Base-by-base conservation (phyloP, 2,329 filamentous ascomycete genomes). In the Epichloe scottii region DNA sequence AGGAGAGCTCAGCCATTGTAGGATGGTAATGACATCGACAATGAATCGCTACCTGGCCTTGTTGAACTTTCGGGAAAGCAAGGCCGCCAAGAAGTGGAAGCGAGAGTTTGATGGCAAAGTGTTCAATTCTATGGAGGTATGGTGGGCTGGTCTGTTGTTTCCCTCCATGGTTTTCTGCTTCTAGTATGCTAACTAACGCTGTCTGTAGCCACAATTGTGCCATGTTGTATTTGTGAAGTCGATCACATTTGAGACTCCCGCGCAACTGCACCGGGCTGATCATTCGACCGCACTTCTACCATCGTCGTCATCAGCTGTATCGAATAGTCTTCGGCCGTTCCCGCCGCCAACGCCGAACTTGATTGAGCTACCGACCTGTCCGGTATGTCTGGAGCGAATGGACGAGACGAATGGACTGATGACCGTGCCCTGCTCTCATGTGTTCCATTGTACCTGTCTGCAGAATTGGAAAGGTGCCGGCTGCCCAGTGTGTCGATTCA, bases 311-410 rank as follows among this genome's bases (percentile, higher is more conserved):
- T 61, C 64, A 51, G 62, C 57, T 40, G 67, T 63, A 56, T 72
- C 65, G 7, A 73, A 61, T 57, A 76, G 70, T 21, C 66, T 79
- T 5, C 79, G 77, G 53, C 81, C 80, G 0, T 80, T 82, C 49
- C 79, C 79, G 4, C 82, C 74, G 2, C 79, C 78, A 2, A 95
- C 91, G 1, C 87, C 90, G 1, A 85, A 87, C 47, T 75, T 97
- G 1, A 78, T 95, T 50, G 93, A 98, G 68, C 73, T 98, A 12
- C 93, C 93, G 2, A 97, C 93, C 1, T 98, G 93, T 57, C 90
- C 93, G 0, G 93, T 98, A 10, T 98, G 93, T 58, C 77, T 98
- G 5, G 93, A 98, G 66, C 84, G 91, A 46, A 98, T 98, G 93
- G 93, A 98, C 62, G 91, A 97, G 65, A 96, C 90, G 0, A 94